A percentile compares a stretch with the other conserved stretches of the same genome.
phyloP scores from a whole-genome alignment of 2,329 filamentous ascomycete genomes.

The Nigrospora osmanthi region DNA sequence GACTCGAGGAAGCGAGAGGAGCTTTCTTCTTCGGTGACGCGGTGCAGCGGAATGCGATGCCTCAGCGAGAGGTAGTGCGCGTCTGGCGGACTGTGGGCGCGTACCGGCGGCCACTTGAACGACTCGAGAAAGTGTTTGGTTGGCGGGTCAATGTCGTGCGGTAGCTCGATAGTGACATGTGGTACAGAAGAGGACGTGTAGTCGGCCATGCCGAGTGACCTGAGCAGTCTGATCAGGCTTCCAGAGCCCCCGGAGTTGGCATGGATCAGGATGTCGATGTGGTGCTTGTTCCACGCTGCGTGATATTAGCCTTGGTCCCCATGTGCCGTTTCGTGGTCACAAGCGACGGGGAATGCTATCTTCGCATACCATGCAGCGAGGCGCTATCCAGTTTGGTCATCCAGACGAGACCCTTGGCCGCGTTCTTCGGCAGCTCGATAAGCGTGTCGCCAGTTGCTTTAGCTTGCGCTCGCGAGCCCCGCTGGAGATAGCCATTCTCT shows the following conservation, averaged over 20 bases:
- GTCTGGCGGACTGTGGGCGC: constrained; percentile 27
- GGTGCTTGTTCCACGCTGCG: constrained; percentile 68
- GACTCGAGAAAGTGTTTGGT: constrained; percentile 53
- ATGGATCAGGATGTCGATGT: constrained; percentile 78
- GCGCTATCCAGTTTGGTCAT: constrained; percentile 67
- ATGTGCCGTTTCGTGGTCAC: not conserved
- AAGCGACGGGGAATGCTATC: no score
- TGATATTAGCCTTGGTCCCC: constrained; percentile 10
- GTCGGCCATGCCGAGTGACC: constrained; percentile 68
- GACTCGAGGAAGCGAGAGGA: constrained; percentile 74
- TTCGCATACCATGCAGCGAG: constrained; percentile 52
- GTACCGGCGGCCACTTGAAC: constrained; percentile 60
- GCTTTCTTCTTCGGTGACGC: constrained; percentile 59
- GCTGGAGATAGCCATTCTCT: constrained; percentile 64
- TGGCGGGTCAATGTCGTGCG: constrained; percentile 57
- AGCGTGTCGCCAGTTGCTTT: constrained; percentile 48
- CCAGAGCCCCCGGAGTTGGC: constrained; percentile 64
- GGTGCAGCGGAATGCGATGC: constrained; percentile 59
- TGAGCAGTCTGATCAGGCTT: constrained; percentile 66
- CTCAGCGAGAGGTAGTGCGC: constrained; percentile 60
- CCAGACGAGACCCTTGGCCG: constrained; percentile 63
- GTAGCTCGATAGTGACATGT: constrained; percentile 78
- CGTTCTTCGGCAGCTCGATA: constrained; percentile 64
- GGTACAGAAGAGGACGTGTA: constrained; percentile 63
- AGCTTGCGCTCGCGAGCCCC: constrained; percentile 49